Base-by-base conservation (phyloP, 176 grass and related monocot species). In the Triticum turgidum region DNA sequence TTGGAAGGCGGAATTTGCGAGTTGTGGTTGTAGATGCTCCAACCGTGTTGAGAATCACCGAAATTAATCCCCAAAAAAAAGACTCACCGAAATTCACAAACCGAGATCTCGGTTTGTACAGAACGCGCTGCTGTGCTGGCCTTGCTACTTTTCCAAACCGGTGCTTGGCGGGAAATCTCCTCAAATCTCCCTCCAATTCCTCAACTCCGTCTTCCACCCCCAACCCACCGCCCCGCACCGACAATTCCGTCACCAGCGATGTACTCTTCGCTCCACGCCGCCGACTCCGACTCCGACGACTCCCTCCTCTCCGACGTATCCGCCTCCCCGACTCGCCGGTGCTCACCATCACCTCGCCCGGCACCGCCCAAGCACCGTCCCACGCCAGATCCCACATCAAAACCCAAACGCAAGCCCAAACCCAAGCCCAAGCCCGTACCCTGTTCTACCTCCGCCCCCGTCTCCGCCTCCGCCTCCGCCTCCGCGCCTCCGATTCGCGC, bases 251-350 rank as follows among this genome's bases (percentile, higher is more conserved):
- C 58, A 35, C 35, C 41, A 22, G 15, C 63, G 59, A 95, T 74
- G 87, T 76, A 80, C 47, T 89, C 77, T 37, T 72, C 83, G 4
- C 34, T n/a, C 18, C 61, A 29, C 29, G 81, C 30, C 54, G 89
- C 89, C 72, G 93, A 87, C 30, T 95, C 93, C 6, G 93, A 92
- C 11, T 95, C 93, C 11, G 91, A 95, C n/a, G 93, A 77, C 11
- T 92, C 91, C 70, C 90, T 89, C 83, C 80, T 91, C 78, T 95
- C 93, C 75, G 86, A 82, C 71, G 82, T 95, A 39, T 95, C 96
- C 54, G 79, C 79, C 33, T 94, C 93, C 32, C 92, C 93, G 18
- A 82, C 90, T 7, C 88, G 85, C 61, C 54, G 72, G 65, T 47
- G 86, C 64, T 25, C 81, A 10, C 80, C 56, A 59, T 0, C 80